Base-by-base conservation (phyloP, 2,329 filamentous ascomycete species). In the Didymella glomerata region DNA sequence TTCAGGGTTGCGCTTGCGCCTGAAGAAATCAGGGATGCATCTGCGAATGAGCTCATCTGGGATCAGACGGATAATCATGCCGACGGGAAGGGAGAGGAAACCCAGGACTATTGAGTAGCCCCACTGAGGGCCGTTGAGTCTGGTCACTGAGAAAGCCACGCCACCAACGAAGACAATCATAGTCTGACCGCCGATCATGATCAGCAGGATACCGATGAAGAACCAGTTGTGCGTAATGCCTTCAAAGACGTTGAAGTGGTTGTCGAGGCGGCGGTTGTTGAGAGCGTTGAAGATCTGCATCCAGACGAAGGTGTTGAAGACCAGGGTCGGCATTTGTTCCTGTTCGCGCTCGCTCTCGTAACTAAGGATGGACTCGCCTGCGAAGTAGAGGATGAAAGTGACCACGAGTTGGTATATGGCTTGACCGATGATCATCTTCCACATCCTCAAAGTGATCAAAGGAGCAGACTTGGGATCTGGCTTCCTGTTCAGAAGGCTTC, bases 261-360 rank as follows among this genome's bases (percentile, higher is more conserved):
- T 98, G 77, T 98, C 94, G 54, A 98, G 84, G 13, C 94, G 92
- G 59, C 94, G 92, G 80, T 96, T 97, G 82, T 98, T 98, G 85
- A 96, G 91, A 74, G 96, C 90, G 79, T 98, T 98, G 82, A 98
- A 98, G 69, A 98, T 96, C 71, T 98, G 94, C 93, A 98, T 97
- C 94, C 94, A 98, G 52, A 97, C 94, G 74, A 98, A 98, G 0
- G 92, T 95, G 81, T 98, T 98, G 85, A 98, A 98, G 8, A 98
- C 91, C 47, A 98, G 84, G 2, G 93, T 96, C 55, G 88, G 82
- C 60, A 96, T 83, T 14, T 78, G 73, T 8, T 84, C 74, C 32
- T 80, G 69, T 28, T 83, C 78, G 3, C 78, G 75, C 0, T 73
- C 68, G 28, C 80, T 80, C 14, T 83, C 75, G 66, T 88, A 86